Base-by-base conservation (phyloP, 2,329 filamentous ascomycete genomes). In the Lanzia echinophila region DNA sequence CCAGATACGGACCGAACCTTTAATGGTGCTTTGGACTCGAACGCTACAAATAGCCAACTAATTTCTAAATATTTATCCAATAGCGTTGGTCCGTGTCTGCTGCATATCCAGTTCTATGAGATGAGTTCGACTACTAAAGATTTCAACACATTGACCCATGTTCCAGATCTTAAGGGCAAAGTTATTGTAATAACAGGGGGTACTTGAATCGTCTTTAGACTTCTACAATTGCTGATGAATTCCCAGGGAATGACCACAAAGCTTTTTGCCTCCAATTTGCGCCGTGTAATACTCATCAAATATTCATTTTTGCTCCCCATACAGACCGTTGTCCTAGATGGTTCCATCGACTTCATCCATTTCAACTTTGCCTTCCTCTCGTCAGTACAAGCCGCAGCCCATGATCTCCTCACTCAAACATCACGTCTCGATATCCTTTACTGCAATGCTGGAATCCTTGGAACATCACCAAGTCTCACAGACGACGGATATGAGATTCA, bases 401-500 rank as follows among this genome's bases (percentile, higher is more conserved):
- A 67, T 1, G 58, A 60, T 1, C 71, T 78, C 55, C 57, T 65
- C 3, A 58, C 68, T 13, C 64, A 67, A 28, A 57, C 63, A 15
- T 22, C 41, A 7, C 67, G 67, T 3, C 67, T 78, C 4, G 74
- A 77, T 58, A 68, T 76, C 41, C 63, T 77, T 6, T 68, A 77
- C 51, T 72, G 70, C 52, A 75, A 76, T 58, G 74, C 74, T 3
- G 75, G 72, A 1, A 66, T 75, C 28, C 73, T 76, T 69, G 70
- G 67, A 0, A 60, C 56, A 6, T 66, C 70, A 6, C 66, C 70
- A 0, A 65, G 53, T 1, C 59, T 72, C 17, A 74, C 71, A 7
- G 61, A 63, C 31, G 72, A 78, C 20, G 74, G 74, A 12, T 77
- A 75, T 50, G 76, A 79, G 58, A 60, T 71, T 15, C 71, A 76